Evolutionary conservation across 2,329 filamentous ascomycete genomes (phyloP).

Genomic region (Colletotrichum sp.): DNA sequence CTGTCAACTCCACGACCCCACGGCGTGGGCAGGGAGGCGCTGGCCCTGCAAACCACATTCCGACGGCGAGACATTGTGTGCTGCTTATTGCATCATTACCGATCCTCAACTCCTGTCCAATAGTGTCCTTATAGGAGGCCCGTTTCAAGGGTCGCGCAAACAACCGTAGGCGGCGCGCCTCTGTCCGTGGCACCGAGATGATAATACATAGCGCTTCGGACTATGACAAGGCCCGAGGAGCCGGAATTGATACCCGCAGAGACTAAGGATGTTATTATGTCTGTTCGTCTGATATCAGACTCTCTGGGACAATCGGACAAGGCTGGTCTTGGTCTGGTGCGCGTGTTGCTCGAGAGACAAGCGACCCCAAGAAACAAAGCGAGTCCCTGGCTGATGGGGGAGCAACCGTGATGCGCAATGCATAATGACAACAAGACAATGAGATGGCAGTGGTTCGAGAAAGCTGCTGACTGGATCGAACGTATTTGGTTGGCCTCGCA

Average conservation of each 20-base stretch:
- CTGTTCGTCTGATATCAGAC: neutral
- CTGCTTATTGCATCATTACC: neutral
- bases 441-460: neutral
- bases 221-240: neutral
- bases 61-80: neutral
- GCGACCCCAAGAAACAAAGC: neutral
- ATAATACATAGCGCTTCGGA: neutral
- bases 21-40: neutral
- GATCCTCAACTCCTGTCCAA: neutral
- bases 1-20: neutral
- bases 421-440: conserved; percentile 8
- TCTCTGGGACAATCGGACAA: neutral
- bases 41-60: neutral
- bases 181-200: neutral
- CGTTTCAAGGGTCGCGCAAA: neutral
- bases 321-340: neutral
- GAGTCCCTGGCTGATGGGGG: neutral
- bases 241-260: neutral
- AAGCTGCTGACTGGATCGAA: neutral
- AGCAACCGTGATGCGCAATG: conserved; percentile 1
- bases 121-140: neutral
- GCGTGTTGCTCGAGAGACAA: neutral
- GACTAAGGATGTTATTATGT: neutral
- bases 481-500: conserved; percentile 3
- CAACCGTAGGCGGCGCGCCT: neutral